Evolutionary conservation across 2,329 filamentous ascomycete species (phyloP).

Genomic region (Myriosclerotinia curreyana): DNA sequence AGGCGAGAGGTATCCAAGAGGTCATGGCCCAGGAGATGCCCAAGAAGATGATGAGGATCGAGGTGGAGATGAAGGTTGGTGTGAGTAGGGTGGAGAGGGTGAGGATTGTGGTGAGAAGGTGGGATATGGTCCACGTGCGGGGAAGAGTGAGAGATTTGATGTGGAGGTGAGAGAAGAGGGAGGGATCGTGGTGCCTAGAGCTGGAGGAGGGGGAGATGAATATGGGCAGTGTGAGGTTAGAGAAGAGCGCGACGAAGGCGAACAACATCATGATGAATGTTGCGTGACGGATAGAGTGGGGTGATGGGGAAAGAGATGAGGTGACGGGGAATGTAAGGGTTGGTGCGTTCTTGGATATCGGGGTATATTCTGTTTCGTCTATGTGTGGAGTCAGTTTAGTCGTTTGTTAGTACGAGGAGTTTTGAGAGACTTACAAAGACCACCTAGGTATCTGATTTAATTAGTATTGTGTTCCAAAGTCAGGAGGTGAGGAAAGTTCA

Average conservation of each 20-base stretch:
- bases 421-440: constrained; percentile 16
- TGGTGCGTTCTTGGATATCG: constrained; percentile 7
- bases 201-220: constrained; percentile 5
- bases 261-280: constrained; percentile 21
- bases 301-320: neutral
- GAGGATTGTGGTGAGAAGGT: constrained; percentile 14
- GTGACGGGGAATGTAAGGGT: constrained; percentile 7
- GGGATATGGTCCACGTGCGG: constrained; percentile 16
- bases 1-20: constrained; percentile 21
- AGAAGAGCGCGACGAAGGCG: constrained; percentile 15
- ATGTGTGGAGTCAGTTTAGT: neutral
- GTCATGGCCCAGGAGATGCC: constrained; percentile 22
- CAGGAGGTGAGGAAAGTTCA: neutral
- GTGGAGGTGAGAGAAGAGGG: neutral
- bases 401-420: neutral
- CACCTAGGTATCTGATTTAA: constrained; percentile 16
- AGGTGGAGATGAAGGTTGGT: neutral
- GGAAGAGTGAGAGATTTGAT: constrained; percentile 14
- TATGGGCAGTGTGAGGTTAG: constrained; percentile 16
- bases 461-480: neutral
- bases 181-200: neutral
- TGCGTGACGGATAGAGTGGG: constrained; percentile 21
- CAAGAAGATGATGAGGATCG: constrained; percentile 13
- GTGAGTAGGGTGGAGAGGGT: constrained; percentile 16
- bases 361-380: constrained; percentile 19